These are phyloP conservation scores for Neopestalotiopsis clavispora DNA, from an alignment of 2,329 filamentous ascomycete species.

Conservation along the genomic window DNA sequence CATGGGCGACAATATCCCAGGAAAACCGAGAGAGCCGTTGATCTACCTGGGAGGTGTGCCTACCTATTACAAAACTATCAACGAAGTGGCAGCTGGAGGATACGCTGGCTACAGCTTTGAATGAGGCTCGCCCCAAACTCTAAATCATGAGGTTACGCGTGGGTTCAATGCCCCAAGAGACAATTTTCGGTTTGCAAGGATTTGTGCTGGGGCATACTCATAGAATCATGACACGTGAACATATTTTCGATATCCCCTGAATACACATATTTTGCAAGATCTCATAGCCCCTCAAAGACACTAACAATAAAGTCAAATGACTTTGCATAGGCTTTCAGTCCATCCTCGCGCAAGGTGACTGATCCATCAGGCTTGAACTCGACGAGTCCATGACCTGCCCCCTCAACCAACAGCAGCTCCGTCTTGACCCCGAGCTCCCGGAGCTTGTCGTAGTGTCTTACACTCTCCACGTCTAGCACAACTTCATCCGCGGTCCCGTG, in stretches of 20 bases:
- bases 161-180: too few species aligned
- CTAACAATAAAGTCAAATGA: conserved; percentile 10
- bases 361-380: background rate
- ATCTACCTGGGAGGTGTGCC: conserved; percentile 35
- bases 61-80: conserved; percentile 19
- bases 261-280: background rate
- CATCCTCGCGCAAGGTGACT: background rate
- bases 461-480: background rate
- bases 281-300: background rate
- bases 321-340: conserved; percentile 6
- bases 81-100: conserved; percentile 2
- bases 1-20: conserved; percentile 45
- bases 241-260: background rate
- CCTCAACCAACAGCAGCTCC: conserved; percentile 4
- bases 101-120: conserved; percentile 10
- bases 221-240: too few species aligned
- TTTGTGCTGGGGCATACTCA: too few species aligned
- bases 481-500: conserved; percentile 13
- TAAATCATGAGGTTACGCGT: background rate
- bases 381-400: background rate
- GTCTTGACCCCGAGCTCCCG: background rate
- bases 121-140: background rate
- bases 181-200: too few species aligned
- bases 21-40: conserved; percentile 40
- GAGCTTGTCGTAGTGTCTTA: background rate